These are phyloP conservation scores for Cystobasidium pallidum DNA, from an alignment of 1,284 basidiomycete genomes.

Conservation along the genomic window DNA sequence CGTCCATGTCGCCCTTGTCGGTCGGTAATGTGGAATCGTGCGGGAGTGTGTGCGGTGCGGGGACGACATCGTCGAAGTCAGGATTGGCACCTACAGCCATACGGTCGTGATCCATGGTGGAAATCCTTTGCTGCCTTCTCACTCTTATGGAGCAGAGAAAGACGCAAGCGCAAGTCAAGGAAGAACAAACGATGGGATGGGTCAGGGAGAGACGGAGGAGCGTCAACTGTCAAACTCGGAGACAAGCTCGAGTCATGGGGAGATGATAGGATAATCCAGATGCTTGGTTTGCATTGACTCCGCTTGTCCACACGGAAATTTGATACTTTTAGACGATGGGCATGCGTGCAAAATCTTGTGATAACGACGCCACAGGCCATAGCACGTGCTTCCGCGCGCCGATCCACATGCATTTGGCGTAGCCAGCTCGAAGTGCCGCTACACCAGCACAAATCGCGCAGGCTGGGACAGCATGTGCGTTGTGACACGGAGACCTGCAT, in stretches of 20 bases:
- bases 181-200: slow-evolving; percentile 5
- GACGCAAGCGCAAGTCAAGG: background rate
- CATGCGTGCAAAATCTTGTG: slow-evolving; percentile 25
- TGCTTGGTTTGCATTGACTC: background rate
- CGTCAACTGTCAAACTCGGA: background rate
- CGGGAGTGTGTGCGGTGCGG: slow-evolving; percentile 7
- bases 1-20: slow-evolving; percentile 42
- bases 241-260: slow-evolving; percentile 5
- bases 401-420: slow-evolving; percentile 21
- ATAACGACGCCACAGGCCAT: slow-evolving; percentile 29
- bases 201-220: slow-evolving; percentile 19
- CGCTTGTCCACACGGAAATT: slow-evolving; percentile 6
- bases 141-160: background rate
- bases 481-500: background rate
- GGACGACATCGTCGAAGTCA: slow-evolving; percentile 16
- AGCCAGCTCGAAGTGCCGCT: background rate
- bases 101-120: slow-evolving; percentile 33
- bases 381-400: slow-evolving; percentile 24
- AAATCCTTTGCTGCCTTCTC: background rate
- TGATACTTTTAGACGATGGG: slow-evolving; percentile 3
- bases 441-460: background rate
- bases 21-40: slow-evolving; percentile 17
- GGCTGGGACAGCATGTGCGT: slow-evolving; percentile 1
- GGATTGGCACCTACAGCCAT: slow-evolving; percentile 20
- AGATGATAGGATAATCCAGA: slow-evolving; percentile 17